Evolutionary conservation across 768 basidiomycete genomes (phyloP), one percentile per base, ranked within the genome.

Genomic region (Tephrocybe sp.): DNA sequence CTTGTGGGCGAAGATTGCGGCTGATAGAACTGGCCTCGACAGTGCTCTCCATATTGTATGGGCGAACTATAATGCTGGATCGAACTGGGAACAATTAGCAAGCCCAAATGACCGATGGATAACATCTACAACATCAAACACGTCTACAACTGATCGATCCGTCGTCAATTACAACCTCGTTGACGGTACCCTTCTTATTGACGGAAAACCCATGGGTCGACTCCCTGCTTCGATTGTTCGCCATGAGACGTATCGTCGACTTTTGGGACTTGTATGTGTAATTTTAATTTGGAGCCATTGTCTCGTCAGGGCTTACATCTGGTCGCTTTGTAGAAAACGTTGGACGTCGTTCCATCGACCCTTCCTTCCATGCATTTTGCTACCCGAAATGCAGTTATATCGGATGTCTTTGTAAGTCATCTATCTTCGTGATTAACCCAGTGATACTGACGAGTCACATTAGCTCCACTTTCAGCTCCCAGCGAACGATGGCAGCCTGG

Each of bases 121-220:
- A 11, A 47, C 36, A 7, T 63, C 59, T 24, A 23, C 33, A 19
- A 52, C 27, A 12, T 37, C 25, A 21, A 33, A 41, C 19, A 12
- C 11, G 16, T 24, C 40, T 22, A 16, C 42, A 22, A 11, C 6
- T 25, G 13, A 23, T 1, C 25, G 23, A 10, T 45, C 40, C 3
- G 42, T n/a, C 16, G 61, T 78, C 5, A 64, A 69, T 41, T 59
- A 74, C 16, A 69, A 80, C 46, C 27, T 79, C 1, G 51, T 78
- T 2, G 55, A 64, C 15, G 77, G 76, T 11, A 42, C 56, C 19
- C 58, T 80, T 1, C 62, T 77, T 15, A 62, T 80, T 9, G 58
- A 72, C 10, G 77, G 76, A 6, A 66, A 66, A 48, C 64, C 69
- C 1, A 47, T 73, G 8, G 69, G 72, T 15, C 66, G 63, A 19